Evolutionary conservation across 441 rosid genomes (phyloP), one percentile per base, ranked within the genome.

Genomic region (Monsonia emarginata): DNA sequence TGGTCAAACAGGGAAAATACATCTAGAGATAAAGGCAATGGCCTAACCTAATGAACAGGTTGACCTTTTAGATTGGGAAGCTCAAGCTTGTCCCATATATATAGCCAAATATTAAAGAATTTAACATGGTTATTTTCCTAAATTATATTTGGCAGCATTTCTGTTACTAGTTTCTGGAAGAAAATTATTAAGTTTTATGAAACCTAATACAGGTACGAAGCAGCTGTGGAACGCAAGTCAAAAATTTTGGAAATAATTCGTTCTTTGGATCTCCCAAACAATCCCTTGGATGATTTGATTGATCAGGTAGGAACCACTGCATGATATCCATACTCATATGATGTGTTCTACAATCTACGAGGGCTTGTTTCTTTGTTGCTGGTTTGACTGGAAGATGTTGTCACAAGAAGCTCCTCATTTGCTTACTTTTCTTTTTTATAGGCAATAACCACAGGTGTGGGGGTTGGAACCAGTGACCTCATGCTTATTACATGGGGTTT

Each of bases 251-350:
- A 95, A 69, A 88, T 89, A 64, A 82, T 95, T 71, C 97, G 96
- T 52, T 80, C 88, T 7, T 77, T 95, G 76, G 84, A 88, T 86
- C 96, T 95, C 74, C 99, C 99, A 27, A 91, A 91, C 81, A 95
- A 95, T 80, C 99, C 99, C 30, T 80, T 95, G 82, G 99, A 95
- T 83, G 97, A 95, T 78, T 86, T 95, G 70, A 88, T 87, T 65
- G 99, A 95, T 74, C 96, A 91, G 97, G 99, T 94, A 69, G 42
- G 56, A 22, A 18, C 26, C 52, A 40, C 22, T 19, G 56, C 56
- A 26, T 26, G 6, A 14, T 57, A 57, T 57, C 9, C 18, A 57
- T 25, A 26, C 25, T 57, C 61, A 57, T 57, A 26, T 57, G 19
- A 57, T 57, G 32, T 57, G 27, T 57, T 24, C n/a, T 25, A 56